phyloP scores from a whole-genome alignment of 2,329 filamentous ascomycete species.

The Didymella keratinophila region DNA sequence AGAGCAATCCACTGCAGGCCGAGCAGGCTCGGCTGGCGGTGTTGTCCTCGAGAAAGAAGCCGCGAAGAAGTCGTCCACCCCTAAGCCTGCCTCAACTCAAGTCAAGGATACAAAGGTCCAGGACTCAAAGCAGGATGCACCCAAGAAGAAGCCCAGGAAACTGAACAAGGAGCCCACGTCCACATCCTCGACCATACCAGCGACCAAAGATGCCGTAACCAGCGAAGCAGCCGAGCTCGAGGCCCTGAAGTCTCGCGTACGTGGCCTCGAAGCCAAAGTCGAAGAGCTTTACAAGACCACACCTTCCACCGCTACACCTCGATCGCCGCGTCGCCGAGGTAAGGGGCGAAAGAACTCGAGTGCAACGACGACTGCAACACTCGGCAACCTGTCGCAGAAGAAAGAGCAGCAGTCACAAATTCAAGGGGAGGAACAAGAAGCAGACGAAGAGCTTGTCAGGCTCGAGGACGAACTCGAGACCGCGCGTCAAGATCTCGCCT shows the following conservation, averaged over 20 bases:
- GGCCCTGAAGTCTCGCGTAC: conserved; percentile 46
- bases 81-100: conserved; percentile 19
- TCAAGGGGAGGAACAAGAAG: conserved; percentile 34
- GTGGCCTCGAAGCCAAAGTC: conserved; percentile 48
- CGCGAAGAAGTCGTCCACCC: conserved; percentile 12
- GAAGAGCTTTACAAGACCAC: conserved; percentile 43
- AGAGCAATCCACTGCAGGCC: conserved; percentile 16
- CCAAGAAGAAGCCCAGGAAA: conserved; percentile 44
- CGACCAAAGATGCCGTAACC: not conserved
- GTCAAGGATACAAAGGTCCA: not conserved
- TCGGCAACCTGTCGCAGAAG: conserved; percentile 9
- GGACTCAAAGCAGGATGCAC: conserved; percentile 3
- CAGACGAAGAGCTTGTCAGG: conserved; percentile 43
- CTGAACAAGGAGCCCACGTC: conserved; percentile 41
- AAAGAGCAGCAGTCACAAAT: not conserved
- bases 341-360: conserved; percentile 43
- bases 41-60: conserved; percentile 36
- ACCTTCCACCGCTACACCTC: conserved; percentile 20
- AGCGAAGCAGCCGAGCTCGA: conserved; percentile 40
- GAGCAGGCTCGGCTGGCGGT: conserved; percentile 42
- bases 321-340: conserved; percentile 44
- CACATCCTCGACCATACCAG: conserved; percentile 11
- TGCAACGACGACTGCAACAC: conserved; percentile 31
- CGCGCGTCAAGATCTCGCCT: conserved; percentile 42
- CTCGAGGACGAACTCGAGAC: conserved; percentile 46